Evolutionary conservation across 192 early-diverging fungal genomes (phyloP).

Genomic region (Spizellomyces sp.): DNA sequence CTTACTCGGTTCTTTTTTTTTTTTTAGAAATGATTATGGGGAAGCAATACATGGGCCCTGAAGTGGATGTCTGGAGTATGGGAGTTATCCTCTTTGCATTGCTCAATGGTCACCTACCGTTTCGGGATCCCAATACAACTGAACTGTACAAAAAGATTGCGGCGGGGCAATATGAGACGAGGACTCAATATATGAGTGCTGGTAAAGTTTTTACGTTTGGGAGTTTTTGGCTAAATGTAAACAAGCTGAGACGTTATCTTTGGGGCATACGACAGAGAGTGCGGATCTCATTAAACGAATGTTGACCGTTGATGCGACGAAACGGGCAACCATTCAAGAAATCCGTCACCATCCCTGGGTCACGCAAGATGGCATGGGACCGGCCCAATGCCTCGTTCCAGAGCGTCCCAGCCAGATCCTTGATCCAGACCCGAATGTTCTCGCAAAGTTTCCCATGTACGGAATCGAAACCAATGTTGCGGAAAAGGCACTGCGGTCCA

Average conservation of each 20-base stretch:
- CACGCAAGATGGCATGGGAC: slow-evolving; percentile 65
- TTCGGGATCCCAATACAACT: slow-evolving; percentile 89
- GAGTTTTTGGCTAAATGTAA: not conserved
- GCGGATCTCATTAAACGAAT: slow-evolving; percentile 45
- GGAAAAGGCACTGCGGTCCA: slow-evolving; percentile 21
- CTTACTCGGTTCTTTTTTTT: not conserved
- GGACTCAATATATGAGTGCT: slow-evolving; percentile 38
- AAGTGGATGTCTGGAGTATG: slow-evolving; percentile 97
- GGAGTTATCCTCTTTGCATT: slow-evolving; percentile 96
- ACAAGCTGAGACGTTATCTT: not conserved
- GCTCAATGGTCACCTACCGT: slow-evolving; percentile 91
- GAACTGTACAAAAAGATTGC: slow-evolving; percentile 53
- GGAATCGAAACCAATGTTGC: slow-evolving; percentile 38
- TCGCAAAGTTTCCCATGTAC: slow-evolving; percentile 48
- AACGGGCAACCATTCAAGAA: slow-evolving; percentile 44
- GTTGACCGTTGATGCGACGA: slow-evolving; percentile 41
- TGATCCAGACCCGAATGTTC: slow-evolving; percentile 29
- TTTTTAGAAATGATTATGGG: slow-evolving; percentile 77
- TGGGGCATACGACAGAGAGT: slow-evolving; percentile 26
- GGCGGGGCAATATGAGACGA: slow-evolving; percentile 28
- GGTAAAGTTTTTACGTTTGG: slow-evolving; percentile 61
- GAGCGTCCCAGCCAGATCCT: slow-evolving; percentile 23
- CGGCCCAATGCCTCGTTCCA: slow-evolving; percentile 40
- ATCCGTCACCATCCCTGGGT: slow-evolving; percentile 48
- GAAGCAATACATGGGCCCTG: slow-evolving; percentile 82